Percentiles rank a stretch among this genome's conserved stretches.
These are phyloP conservation scores for Leishmania turanica DNA, from an alignment of 208 protist species.

Conservation along the genomic window DNA sequence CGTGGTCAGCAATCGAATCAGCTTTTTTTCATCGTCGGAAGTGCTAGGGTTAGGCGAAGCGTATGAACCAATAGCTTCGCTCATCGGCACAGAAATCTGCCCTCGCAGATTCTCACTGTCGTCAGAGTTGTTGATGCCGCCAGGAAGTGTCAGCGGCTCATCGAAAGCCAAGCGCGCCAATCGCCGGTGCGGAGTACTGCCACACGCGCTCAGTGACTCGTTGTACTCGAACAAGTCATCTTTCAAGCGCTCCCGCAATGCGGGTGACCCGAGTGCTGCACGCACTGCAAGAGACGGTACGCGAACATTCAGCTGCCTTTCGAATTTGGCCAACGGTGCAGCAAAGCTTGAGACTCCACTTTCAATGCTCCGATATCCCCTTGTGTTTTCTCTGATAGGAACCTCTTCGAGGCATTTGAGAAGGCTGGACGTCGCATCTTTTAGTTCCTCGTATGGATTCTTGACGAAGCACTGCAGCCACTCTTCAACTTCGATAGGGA, in stretches of 20 bases:
- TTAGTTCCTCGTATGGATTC: conserved; percentile 60
- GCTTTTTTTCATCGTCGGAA: conserved; percentile 66
- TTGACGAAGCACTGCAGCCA: conserved; percentile 83
- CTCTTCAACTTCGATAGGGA: conserved; percentile 89
- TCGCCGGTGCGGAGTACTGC: conserved; percentile 82
- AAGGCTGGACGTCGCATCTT: conserved; percentile 45
- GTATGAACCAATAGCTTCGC: conserved; percentile 44
- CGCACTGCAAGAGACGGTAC: conserved; percentile 67
- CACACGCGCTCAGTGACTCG: conserved; percentile 37
- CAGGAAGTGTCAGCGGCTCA: conserved; percentile 13
- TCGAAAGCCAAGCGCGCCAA: conserved; percentile 53
- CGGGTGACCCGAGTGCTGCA: conserved; percentile 36
- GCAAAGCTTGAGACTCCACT: conserved; percentile 38
- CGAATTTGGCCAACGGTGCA: conserved; percentile 48
- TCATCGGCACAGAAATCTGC: conserved; percentile 30
- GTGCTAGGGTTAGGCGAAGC: conserved; percentile 53
- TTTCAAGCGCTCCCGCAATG: conserved; percentile 55
- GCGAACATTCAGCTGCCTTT: conserved; percentile 57
- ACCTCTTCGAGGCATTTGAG: conserved; percentile 43
- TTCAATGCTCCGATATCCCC: conserved; percentile 51
- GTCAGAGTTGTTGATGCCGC: neutral
- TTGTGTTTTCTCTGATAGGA: conserved; percentile 33
- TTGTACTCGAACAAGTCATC: conserved; percentile 86
- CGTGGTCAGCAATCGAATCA: conserved; percentile 80
- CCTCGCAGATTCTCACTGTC: neutral